These are phyloP conservation scores for Pleomassaria siparia DNA, from an alignment of 2,329 filamentous ascomycete species.

Conservation along the genomic window DNA sequence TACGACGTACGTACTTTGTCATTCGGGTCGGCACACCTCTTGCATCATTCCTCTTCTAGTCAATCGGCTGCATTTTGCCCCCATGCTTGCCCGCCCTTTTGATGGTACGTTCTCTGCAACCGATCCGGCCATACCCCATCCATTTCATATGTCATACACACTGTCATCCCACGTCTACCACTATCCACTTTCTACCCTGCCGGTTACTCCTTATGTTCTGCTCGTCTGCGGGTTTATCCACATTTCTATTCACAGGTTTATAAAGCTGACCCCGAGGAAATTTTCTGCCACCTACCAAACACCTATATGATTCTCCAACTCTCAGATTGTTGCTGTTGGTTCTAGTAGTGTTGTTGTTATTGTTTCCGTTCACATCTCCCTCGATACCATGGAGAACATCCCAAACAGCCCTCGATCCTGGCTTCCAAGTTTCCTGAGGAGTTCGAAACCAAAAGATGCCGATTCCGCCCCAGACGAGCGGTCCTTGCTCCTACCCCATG, in stretches of 20 bases:
- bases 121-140: constrained; percentile 23
- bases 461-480: constrained; percentile 43
- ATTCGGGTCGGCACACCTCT: constrained; percentile 20
- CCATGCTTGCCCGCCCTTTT: constrained; percentile 7
- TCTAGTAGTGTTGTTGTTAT: not conserved
- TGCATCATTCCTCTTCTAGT: constrained; percentile 18
- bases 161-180: constrained; percentile 27
- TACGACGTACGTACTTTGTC: constrained; percentile 19
- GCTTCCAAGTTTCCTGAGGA: constrained; percentile 31
- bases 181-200: constrained; percentile 8
- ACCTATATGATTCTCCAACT: not conserved
- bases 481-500: constrained; percentile 47
- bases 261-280: constrained; percentile 6
- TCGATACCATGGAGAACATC: constrained; percentile 25
- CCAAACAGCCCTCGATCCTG: constrained; percentile 25
- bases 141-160: constrained; percentile 19
- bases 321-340: not conserved
- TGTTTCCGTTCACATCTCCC: constrained; percentile 10
- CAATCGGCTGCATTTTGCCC: constrained; percentile 15
- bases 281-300: not conserved
- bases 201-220: not conserved
- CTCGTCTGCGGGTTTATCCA: constrained; percentile 3
- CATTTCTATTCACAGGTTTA: constrained; percentile 15
- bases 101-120: constrained; percentile 14
- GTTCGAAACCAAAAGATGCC: constrained; percentile 17